A percentile compares a stretch with the other conserved stretches of the same genome.
These are phyloP conservation scores for Lactarius sanguifluus DNA, from an alignment of 768 basidiomycete genomes.

Conservation along the genomic window DNA sequence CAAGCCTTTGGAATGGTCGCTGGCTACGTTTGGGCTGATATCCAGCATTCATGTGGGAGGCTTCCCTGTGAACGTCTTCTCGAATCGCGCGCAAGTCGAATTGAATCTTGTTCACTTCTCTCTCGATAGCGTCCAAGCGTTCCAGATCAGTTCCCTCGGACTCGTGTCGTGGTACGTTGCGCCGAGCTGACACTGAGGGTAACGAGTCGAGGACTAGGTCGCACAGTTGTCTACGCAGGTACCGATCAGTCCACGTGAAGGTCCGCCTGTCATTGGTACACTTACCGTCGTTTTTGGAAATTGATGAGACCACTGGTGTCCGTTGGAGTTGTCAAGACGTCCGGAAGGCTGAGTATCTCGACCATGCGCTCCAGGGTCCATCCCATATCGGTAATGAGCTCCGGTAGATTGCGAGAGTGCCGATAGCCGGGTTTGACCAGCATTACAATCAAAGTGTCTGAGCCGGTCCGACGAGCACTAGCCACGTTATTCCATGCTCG, in stretches of 20 bases:
- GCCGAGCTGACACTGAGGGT: slow-evolving; percentile 44
- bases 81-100: slow-evolving; percentile 73
- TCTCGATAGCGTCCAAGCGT: slow-evolving; percentile 72
- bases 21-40: slow-evolving; percentile 53
- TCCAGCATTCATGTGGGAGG: slow-evolving; percentile 44
- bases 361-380: slow-evolving; percentile 83
- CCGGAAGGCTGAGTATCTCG: slow-evolving; percentile 73
- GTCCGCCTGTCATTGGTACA: neutral
- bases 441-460: slow-evolving; percentile 60
- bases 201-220: slow-evolving; percentile 58
- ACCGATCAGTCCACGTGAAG: slow-evolving; percentile 26
- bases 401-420: slow-evolving; percentile 48
- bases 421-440: slow-evolving; percentile 47
- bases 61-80: slow-evolving; percentile 74
- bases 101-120: slow-evolving; percentile 56
- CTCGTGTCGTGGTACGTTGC: slow-evolving; percentile 53
- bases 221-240: slow-evolving; percentile 55
- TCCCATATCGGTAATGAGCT: slow-evolving; percentile 69
- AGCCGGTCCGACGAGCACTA: slow-evolving; percentile 54
- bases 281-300: slow-evolving; percentile 79
- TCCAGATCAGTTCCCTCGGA: slow-evolving; percentile 68
- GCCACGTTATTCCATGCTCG: slow-evolving; percentile 81
- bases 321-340: slow-evolving; percentile 57
- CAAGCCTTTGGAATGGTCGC: slow-evolving; percentile 66
- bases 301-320: slow-evolving; percentile 66